Evolutionary conservation across 306 rosid species (phyloP).

Genomic region (Hylodesmum podocarpum): DNA sequence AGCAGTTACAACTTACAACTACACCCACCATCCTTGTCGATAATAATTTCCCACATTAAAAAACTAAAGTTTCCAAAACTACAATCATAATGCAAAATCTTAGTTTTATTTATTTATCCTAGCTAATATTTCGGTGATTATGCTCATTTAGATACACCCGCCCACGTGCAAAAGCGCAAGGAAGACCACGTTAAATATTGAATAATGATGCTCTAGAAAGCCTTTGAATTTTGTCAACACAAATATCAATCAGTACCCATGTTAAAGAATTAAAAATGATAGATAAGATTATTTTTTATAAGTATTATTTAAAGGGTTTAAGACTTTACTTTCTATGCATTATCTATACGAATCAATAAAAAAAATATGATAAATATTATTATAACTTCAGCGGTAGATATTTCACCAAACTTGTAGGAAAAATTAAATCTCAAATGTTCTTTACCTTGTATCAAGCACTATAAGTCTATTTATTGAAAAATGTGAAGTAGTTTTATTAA

Average conservation of each 20-base stretch:
- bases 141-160: background rate
- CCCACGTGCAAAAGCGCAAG: constrained; percentile 29
- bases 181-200: constrained; percentile 7
- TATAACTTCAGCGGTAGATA: too few relatives aligned
- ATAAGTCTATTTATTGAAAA: too few relatives aligned
- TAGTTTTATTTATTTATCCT: background rate
- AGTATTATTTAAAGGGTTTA: too few relatives aligned
- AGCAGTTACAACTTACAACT: background rate
- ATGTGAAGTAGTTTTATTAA: too few relatives aligned
- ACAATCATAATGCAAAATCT: background rate
- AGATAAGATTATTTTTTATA: too few relatives aligned
- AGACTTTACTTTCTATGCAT: too few relatives aligned
- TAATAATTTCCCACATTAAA: background rate
- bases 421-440: too few relatives aligned
- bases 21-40: background rate
- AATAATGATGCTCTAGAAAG: background rate
- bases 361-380: too few relatives aligned
- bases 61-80: background rate
- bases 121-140: background rate
- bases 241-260: background rate
- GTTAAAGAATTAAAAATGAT: too few relatives aligned
- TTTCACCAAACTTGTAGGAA: too few relatives aligned
- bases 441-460: too few relatives aligned
- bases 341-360: too few relatives aligned
- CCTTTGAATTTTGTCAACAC: constrained; percentile 12